phyloP scores from a whole-genome alignment of 177 flowering plant genomes.

The Vitis hybrid region DNA sequence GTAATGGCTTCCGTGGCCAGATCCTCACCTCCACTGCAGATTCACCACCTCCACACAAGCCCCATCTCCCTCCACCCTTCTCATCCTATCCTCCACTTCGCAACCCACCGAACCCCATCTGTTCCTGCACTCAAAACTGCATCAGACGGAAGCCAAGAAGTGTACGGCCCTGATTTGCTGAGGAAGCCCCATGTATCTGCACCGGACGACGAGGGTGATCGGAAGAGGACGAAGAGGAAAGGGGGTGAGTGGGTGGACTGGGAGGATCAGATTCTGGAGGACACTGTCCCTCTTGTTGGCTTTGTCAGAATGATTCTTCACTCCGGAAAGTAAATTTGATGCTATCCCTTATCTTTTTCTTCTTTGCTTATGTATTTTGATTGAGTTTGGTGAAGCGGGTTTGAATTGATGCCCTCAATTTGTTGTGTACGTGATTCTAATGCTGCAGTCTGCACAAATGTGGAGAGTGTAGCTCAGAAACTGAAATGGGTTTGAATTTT shows the following conservation, averaged over 20 bases:
- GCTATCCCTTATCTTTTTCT: too few species aligned
- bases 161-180: slow-evolving; percentile 33
- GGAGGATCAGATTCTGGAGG: slow-evolving; percentile 91
- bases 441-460: too few species aligned
- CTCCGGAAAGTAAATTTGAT: slow-evolving; percentile 56
- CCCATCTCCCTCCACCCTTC: slow-evolving; percentile 14
- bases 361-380: too few species aligned
- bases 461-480: too few species aligned
- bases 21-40: slow-evolving; percentile 1
- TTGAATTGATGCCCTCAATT: too few species aligned
- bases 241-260: slow-evolving; percentile 59
- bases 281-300: slow-evolving; percentile 92
- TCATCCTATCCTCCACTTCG: slow-evolving; percentile 5
- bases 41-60: slow-evolving; percentile 9
- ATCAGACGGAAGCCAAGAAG: slow-evolving; percentile 26
- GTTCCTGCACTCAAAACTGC: slow-evolving; percentile 29
- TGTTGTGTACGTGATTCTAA: too few species aligned
- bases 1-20: slow-evolving; percentile 18
- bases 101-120: slow-evolving; percentile 6
- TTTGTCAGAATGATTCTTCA: slow-evolving; percentile 90
- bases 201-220: slow-evolving; percentile 6
- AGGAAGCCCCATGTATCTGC: slow-evolving; percentile 36
- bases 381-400: too few species aligned
- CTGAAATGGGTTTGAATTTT: too few species aligned
- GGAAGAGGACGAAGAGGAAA: slow-evolving; percentile 24